Evolutionary conservation across 306 rosid genomes (phyloP).

Genomic region (barrel medic (Medicago truncatula)): DNA sequence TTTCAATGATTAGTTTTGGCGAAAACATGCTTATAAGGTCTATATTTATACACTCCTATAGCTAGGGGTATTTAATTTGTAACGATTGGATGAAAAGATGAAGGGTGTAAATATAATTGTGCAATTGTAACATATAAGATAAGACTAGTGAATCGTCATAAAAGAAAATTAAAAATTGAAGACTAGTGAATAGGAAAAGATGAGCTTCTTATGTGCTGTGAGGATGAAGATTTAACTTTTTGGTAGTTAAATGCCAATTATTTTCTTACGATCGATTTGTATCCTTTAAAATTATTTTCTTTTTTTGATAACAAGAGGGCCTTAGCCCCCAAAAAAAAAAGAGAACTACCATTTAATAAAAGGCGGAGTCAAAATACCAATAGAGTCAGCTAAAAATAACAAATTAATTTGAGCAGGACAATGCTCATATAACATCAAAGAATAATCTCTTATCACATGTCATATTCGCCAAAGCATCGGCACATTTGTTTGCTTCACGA

Average conservation of each 20-base stretch:
- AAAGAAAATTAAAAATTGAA: too few species aligned
- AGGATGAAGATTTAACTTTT: background rate
- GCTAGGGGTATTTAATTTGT: background rate
- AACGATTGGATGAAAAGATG: background rate
- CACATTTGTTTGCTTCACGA: too few species aligned
- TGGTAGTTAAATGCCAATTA: background rate
- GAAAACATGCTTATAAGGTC: background rate
- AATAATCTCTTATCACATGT: too few species aligned
- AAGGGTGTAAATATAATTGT: background rate
- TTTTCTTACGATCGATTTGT: background rate
- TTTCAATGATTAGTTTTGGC: background rate
- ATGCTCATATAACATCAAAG: too few species aligned
- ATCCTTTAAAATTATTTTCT: too few species aligned
- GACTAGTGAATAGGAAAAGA: background rate
- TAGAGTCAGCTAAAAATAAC: too few species aligned
- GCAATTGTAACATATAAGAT: background rate
- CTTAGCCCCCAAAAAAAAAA: too few species aligned
- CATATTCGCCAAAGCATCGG: too few species aligned
- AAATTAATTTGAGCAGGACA: too few species aligned
- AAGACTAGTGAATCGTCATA: background rate
- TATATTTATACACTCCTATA: background rate
- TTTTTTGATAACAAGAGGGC: too few species aligned
- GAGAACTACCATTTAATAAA: too few species aligned
- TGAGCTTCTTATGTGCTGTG: background rate
- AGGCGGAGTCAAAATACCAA: too few species aligned